Evolutionary conservation across 768 basidiomycete genomes (phyloP), one percentile per base, ranked within the genome.

Genomic region (Saitozyma podzolica): DNA sequence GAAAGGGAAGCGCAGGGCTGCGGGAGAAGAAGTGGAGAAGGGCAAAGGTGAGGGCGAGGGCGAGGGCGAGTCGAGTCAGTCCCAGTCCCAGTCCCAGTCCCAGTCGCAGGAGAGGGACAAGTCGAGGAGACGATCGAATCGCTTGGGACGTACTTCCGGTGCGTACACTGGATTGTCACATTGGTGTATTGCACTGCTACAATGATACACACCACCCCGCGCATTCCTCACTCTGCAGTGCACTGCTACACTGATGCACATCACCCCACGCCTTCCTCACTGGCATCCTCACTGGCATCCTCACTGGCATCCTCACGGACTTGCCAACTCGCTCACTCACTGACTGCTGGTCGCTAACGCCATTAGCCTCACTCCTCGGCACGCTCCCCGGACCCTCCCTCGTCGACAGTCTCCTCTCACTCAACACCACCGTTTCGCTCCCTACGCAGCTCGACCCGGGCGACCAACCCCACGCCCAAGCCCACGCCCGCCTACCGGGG

Each of bases 341-440:
- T 52, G 40, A 59, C 49, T 41, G 42, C 39, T 3, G 39, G 9
- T 13, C 14, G 29, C 17, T 39, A 16, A 17, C 13, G 54, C 19
- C 19, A 2, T 9, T 3, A 45, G 47, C 10, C 40, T 29, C 39
- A 8, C 11, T 37, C 16, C 40, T 17, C 11, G 20, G 49, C 39
- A 37, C 17, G 29, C 20, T 56, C 16, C 55, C 55, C 14, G n/a
- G 14, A 20, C 20, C 40, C 4, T 53, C 55, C 29, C 14, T 9
- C 9, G 40, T 54, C 42, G 66, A 67, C 19, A 68, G 70, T 2
- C 40, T 63, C 29, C 43, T 67, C 37, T 72, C 73, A 13, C 60
- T 75, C 20, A 68, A 72, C 48, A 75, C 70, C 8, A 75, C 70
- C 48, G 52, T 48, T 4, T 63, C 64, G 13, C 43, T 56, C 51